Evolutionary conservation across 768 basidiomycete species (phyloP).

Genomic region (Rubroboletus satanas): DNA sequence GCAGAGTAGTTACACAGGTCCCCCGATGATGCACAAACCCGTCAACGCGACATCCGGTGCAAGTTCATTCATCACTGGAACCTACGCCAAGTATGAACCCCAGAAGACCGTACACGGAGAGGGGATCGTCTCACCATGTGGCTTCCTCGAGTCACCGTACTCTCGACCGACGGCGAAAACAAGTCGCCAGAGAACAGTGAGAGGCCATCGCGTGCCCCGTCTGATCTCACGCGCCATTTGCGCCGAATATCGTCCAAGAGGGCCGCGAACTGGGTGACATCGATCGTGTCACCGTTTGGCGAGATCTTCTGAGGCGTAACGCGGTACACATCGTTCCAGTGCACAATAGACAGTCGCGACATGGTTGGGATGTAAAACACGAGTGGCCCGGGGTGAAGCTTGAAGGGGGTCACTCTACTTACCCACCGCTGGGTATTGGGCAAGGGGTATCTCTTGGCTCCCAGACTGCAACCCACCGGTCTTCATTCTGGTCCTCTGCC

Average conservation of each 20-base stretch:
- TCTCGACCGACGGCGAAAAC: conserved; percentile 84
- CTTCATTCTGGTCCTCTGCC: no score
- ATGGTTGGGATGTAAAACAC: conserved; percentile 20
- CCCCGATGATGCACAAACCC: conserved; percentile 45
- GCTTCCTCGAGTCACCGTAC: conserved; percentile 81
- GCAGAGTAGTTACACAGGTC: neutral
- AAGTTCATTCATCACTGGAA: conserved; percentile 80
- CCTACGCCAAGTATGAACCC: conserved; percentile 39
- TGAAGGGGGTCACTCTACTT: conserved; percentile 1
- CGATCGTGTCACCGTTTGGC: conserved; percentile 59
- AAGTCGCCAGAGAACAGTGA: conserved; percentile 86
- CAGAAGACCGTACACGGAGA: neutral
- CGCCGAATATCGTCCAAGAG: conserved; percentile 60
- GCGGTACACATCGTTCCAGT: conserved; percentile 85
- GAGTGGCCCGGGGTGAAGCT: neutral
- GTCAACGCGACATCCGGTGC: conserved; percentile 76
- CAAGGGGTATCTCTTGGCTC: neutral
- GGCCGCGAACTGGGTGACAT: conserved; percentile 82
- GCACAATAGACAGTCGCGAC: conserved; percentile 46
- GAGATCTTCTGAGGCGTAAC: conserved; percentile 70
- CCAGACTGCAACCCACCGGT: neutral
- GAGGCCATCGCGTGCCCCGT: conserved; percentile 64
- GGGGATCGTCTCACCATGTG: conserved; percentile 64
- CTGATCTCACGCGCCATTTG: conserved; percentile 47
- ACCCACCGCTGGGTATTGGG: neutral